These are phyloP conservation scores for Colletotrichum karsti DNA, from an alignment of 2,329 filamentous ascomycete species.

Conservation along the genomic window DNA sequence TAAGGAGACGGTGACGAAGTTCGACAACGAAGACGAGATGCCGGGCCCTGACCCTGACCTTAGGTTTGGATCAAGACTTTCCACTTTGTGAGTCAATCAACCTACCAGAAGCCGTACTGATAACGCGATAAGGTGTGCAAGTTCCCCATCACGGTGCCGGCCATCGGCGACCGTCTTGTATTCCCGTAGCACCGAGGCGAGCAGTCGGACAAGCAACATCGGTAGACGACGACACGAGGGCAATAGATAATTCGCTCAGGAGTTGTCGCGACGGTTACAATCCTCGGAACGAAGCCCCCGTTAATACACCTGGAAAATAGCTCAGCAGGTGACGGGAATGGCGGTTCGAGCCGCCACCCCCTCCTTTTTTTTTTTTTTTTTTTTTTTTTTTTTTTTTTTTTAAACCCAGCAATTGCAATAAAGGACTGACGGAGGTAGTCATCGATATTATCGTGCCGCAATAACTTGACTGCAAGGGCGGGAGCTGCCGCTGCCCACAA, in stretches of 20 bases:
- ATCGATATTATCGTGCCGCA: background rate
- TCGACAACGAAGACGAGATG: background rate
- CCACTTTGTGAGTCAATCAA: slow-evolving; percentile 25
- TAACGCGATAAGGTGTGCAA: slow-evolving; percentile 23
- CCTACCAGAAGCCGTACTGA: slow-evolving; percentile 22
- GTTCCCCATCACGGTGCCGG: slow-evolving; percentile 1
- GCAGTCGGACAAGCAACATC: background rate
- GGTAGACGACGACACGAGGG: background rate
- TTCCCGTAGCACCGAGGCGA: slow-evolving; percentile 26
- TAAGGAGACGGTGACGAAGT: background rate
- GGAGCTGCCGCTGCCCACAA: slow-evolving; percentile 2
- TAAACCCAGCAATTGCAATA: too few relatives aligned
- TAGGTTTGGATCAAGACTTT: background rate
- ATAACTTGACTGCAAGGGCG: background rate
- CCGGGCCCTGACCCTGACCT: slow-evolving; percentile 5
- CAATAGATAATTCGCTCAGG: background rate
- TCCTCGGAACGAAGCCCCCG: background rate
- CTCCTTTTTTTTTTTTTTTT: too few relatives aligned
- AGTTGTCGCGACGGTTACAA: background rate
- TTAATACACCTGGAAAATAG: background rate
- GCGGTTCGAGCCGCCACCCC: background rate
- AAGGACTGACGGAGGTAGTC: too few relatives aligned
- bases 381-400: too few relatives aligned
- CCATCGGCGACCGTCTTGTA: slow-evolving; percentile 25
- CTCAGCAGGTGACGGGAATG: background rate